Percentiles rank a stretch among this genome's conserved stretches.
These are phyloP conservation scores for Trypanosoma congolense DNA, from an alignment of 208 protist species.

Conservation along the genomic window DNA sequence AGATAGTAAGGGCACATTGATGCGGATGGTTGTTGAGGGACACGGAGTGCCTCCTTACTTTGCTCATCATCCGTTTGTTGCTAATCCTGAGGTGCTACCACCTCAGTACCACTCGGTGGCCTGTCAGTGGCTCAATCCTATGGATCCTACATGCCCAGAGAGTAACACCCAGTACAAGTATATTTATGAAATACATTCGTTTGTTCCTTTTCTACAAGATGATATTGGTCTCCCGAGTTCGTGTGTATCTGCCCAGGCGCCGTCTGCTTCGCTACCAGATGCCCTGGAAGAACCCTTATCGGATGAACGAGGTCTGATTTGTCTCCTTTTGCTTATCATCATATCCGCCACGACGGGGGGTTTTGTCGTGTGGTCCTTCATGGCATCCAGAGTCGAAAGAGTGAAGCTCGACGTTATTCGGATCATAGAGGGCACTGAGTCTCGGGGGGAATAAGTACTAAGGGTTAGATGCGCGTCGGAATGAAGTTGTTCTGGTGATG, in stretches of 20 bases:
- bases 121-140: slow-evolving; percentile 23
- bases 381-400: slow-evolving; percentile 22
- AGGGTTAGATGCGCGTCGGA: too few species aligned
- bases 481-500: too few species aligned
- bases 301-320: slow-evolving; percentile 13
- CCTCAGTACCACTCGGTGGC: slow-evolving; percentile 13
- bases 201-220: slow-evolving; percentile 19
- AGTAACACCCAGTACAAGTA: slow-evolving; percentile 12
- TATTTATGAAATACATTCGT: slow-evolving; percentile 41
- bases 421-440: not conserved
- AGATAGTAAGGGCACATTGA: slow-evolving; percentile 13
- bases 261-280: slow-evolving; percentile 17
- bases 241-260: slow-evolving; percentile 6
- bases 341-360: slow-evolving; percentile 21
- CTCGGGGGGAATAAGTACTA: too few species aligned
- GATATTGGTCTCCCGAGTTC: slow-evolving; percentile 6
- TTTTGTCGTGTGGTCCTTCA: slow-evolving; percentile 29
- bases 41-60: slow-evolving; percentile 32
- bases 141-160: not conserved
- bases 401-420: slow-evolving; percentile 17
- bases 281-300: not conserved
- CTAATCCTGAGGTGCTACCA: slow-evolving; percentile 32
- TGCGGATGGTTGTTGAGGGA: slow-evolving; percentile 39
- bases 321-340: slow-evolving; percentile 20
- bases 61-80: slow-evolving; percentile 44